These are phyloP conservation scores for Beauveria pseudobassiana DNA, from an alignment of 2,329 filamentous ascomycete species.

Conservation along the genomic window DNA sequence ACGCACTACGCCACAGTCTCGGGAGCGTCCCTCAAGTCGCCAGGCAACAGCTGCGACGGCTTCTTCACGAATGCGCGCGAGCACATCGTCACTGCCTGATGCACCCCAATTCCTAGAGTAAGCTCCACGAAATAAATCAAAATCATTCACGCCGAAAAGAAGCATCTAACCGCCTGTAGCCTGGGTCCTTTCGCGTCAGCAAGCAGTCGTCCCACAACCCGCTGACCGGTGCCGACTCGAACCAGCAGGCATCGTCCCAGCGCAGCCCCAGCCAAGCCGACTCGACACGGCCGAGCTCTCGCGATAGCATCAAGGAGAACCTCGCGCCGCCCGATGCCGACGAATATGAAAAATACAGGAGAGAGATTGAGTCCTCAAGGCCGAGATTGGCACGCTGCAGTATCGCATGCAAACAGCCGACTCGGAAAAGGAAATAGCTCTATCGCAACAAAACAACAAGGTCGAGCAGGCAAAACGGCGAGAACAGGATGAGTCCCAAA, in stretches of 20 bases:
- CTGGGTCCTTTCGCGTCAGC: constrained; percentile 37
- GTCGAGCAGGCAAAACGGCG: constrained; percentile 70
- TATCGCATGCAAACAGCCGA: constrained; percentile 84
- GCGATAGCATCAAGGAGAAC: constrained; percentile 54
- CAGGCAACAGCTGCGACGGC: constrained; percentile 23
- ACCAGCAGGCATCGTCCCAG: constrained; percentile 30
- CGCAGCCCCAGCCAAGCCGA: constrained; percentile 34
- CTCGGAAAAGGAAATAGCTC: constrained; percentile 76
- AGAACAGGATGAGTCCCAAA: constrained; percentile 78
- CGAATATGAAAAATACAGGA: constrained; percentile 50
- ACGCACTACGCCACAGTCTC: constrained; percentile 25
- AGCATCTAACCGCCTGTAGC: neutral
- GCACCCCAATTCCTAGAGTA: constrained; percentile 23
- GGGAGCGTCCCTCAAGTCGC: constrained; percentile 23
- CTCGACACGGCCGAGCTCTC: constrained; percentile 40
- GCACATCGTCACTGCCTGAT: constrained; percentile 29
- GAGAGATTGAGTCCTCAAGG: constrained; percentile 71
- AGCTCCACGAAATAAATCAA: neutral
- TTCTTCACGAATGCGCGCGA: constrained; percentile 27
- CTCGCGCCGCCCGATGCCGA: constrained; percentile 51
- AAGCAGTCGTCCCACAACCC: constrained; percentile 54
- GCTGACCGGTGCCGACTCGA: constrained; percentile 44
- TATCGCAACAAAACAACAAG: constrained; percentile 75
- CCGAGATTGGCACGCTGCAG: constrained; percentile 77
- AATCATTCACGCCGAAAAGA: neutral